Conservation (phyloP, 2,329 filamentous ascomycete species). For the Aspergillus fructus region DNA sequence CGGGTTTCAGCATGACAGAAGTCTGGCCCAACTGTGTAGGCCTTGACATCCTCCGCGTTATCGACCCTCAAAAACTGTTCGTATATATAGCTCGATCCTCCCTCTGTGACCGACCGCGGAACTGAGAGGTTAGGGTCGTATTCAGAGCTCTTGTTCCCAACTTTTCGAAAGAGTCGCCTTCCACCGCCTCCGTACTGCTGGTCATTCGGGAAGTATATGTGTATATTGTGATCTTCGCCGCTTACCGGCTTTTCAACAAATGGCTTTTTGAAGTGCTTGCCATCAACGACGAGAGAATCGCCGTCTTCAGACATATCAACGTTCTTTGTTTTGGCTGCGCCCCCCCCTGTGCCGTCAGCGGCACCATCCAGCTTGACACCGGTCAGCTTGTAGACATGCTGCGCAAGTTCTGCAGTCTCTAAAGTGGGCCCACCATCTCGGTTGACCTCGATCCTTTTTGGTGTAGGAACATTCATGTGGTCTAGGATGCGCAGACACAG, state of each 20-base stretch:
- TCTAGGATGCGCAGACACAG: conserved; percentile 86
- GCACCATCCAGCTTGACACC: conserved; percentile 72
- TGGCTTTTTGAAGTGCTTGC: conserved; percentile 76
- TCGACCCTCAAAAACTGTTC: conserved; percentile 96
- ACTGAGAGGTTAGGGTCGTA: conserved; percentile 74
- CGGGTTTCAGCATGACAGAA: conserved; percentile 97
- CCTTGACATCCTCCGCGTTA: conserved; percentile 97
- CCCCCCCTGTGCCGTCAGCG: conserved; percentile 65
- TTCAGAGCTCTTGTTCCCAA: conserved; percentile 98
- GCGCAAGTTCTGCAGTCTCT: conserved; percentile 74
- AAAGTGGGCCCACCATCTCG: conserved; percentile 85
- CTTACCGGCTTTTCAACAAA: conserved; percentile 99
- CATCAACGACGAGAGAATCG: conserved; percentile 85
- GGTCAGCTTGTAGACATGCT: conserved; percentile 76
- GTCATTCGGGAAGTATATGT: conserved; percentile 86
- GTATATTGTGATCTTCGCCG: conserved; percentile 97
- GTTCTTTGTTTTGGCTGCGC: conserved; percentile 57
- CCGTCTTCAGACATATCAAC: conserved; percentile 88
- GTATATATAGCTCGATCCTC: conserved; percentile 84
- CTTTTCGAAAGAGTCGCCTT: conserved; percentile 88
- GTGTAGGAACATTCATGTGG: conserved; percentile 84
- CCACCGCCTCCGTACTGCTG: conserved; percentile 79
- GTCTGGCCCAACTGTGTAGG: conserved; percentile 88
- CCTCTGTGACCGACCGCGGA: conserved; percentile 79
- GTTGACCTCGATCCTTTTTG: conserved; percentile 83